Percentiles rank a stretch among this genome's conserved stretches.
These are phyloP conservation scores for Phytophthora macrochlamydospora DNA, from an alignment of 352 stramenopile species.

Conservation along the genomic window DNA sequence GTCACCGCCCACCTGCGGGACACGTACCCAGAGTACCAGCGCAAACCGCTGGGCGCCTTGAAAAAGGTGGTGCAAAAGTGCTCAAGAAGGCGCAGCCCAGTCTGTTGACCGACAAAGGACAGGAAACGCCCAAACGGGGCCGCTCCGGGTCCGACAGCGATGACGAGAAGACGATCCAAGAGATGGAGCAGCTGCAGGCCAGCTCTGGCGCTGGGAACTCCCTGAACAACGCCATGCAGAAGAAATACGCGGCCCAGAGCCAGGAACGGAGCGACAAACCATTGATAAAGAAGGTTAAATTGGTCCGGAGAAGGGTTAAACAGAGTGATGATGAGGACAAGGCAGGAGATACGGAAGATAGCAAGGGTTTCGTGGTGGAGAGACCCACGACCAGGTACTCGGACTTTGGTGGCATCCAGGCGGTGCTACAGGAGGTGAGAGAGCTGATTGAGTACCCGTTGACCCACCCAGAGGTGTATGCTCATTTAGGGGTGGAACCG, in stretches of 20 bases:
- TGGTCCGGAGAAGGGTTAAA: conserved; percentile 47
- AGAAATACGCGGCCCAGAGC: conserved; percentile 60
- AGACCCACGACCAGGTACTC: conserved; percentile 81
- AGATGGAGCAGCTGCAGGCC: conserved; percentile 52
- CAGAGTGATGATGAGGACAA: conserved; percentile 6
- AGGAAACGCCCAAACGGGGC: conserved; percentile 53
- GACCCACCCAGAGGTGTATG: conserved; percentile 94
- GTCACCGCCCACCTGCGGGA: conserved; percentile 68
- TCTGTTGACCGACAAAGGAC: background rate
- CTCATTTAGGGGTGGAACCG: conserved; percentile 92
- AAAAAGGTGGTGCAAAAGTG: conserved; percentile 72
- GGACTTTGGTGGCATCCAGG: conserved; percentile 90
- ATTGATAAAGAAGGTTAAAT: conserved; percentile 73
- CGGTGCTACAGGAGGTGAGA: conserved; percentile 88
- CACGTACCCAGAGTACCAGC: conserved; percentile 86
- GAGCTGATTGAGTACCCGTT: conserved; percentile 96
- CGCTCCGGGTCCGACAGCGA: conserved; percentile 65
- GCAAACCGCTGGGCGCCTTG: conserved; percentile 75
- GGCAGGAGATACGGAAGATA: conserved; percentile 15
- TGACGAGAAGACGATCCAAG: conserved; percentile 61
- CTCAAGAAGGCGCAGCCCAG: conserved; percentile 57
- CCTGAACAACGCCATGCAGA: conserved; percentile 81
- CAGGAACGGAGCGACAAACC: conserved; percentile 36
- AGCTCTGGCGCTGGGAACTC: conserved; percentile 47
- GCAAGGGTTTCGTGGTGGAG: conserved; percentile 71